phyloP scores from a whole-genome alignment of 306 rosid genomes.

The Rubus parviflorus region DNA sequence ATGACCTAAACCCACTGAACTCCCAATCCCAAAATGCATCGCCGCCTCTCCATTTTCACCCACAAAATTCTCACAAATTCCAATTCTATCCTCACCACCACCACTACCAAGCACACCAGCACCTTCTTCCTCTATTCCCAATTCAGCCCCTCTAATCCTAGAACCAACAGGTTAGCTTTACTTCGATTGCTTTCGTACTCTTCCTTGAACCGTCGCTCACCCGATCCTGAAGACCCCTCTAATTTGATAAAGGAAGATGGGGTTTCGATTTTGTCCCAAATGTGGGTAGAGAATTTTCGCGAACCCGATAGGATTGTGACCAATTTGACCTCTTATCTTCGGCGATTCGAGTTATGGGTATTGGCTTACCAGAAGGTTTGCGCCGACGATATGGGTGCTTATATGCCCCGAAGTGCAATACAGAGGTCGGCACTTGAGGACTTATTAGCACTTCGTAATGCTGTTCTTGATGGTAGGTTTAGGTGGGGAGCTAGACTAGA shows the following conservation, averaged over 20 bases:
- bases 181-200: constrained; percentile 36
- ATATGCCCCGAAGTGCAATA: constrained; percentile 62
- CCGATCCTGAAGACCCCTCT: constrained; percentile 68
- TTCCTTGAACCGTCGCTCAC: constrained; percentile 40
- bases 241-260: constrained; percentile 69
- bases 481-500: constrained; percentile 84
- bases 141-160: constrained; percentile 6
- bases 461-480: constrained; percentile 75
- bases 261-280: constrained; percentile 58
- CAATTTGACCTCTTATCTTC: constrained; percentile 62
- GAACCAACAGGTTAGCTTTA: constrained; percentile 24
- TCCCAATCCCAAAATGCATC: constrained; percentile 51
- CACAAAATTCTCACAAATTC: constrained; percentile 35
- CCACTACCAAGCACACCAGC: constrained; percentile 20
- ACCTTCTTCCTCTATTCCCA: constrained; percentile 23
- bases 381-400: constrained; percentile 83
- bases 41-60: constrained; percentile 48
- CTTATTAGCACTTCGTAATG: constrained; percentile 77
- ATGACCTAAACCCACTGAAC: constrained; percentile 36
- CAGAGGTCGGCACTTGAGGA: constrained; percentile 60
- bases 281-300: constrained; percentile 86
- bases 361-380: constrained; percentile 84
- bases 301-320: constrained; percentile 58
- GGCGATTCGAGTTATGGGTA: constrained; percentile 83
- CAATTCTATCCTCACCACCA: constrained; percentile 13